phyloP scores from a whole-genome alignment of 257 asterid genomes.

The Ehretia macrophylla region DNA sequence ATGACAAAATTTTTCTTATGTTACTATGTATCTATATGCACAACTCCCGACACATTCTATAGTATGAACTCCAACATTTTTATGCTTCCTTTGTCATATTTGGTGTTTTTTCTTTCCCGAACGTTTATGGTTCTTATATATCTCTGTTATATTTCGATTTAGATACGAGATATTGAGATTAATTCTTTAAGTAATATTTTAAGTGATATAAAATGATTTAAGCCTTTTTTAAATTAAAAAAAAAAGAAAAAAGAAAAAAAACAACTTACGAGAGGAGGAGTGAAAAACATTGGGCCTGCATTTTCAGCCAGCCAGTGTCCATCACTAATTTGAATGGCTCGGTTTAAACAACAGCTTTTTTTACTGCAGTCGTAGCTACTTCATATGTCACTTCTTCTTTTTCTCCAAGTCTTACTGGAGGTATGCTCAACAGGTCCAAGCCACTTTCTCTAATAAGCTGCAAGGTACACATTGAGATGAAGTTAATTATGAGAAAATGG shows the following conservation, averaged over 20 bases:
- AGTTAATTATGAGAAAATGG: neutral
- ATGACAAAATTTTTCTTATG: too few species aligned
- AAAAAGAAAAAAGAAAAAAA: neutral
- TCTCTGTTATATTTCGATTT: too few species aligned
- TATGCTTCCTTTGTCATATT: too few species aligned
- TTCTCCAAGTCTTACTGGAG: conserved; percentile 23
- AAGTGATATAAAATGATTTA: too few species aligned
- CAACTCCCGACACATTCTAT: too few species aligned
- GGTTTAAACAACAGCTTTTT: conserved; percentile 30
- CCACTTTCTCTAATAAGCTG: conserved; percentile 46
- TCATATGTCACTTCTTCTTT: conserved; percentile 25
- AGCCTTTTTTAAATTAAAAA: too few species aligned
- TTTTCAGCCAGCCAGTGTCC: conserved; percentile 66
- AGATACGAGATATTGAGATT: too few species aligned
- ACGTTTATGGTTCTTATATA: too few species aligned
- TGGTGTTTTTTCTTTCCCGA: too few species aligned
- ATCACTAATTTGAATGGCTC: conserved; percentile 47
- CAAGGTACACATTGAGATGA: neutral
- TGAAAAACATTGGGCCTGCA: conserved; percentile 49
- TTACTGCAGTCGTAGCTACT: conserved; percentile 20
- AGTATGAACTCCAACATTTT: too few species aligned
- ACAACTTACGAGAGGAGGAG: conserved; percentile 45
- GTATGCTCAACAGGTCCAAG: conserved; percentile 2
- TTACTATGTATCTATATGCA: too few species aligned
- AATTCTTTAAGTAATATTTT: too few species aligned